Percentiles rank a stretch among this genome's conserved stretches.
These are phyloP conservation scores for Ophiostoma quercus DNA, from an alignment of 2,329 filamentous ascomycete species.

Conservation along the genomic window DNA sequence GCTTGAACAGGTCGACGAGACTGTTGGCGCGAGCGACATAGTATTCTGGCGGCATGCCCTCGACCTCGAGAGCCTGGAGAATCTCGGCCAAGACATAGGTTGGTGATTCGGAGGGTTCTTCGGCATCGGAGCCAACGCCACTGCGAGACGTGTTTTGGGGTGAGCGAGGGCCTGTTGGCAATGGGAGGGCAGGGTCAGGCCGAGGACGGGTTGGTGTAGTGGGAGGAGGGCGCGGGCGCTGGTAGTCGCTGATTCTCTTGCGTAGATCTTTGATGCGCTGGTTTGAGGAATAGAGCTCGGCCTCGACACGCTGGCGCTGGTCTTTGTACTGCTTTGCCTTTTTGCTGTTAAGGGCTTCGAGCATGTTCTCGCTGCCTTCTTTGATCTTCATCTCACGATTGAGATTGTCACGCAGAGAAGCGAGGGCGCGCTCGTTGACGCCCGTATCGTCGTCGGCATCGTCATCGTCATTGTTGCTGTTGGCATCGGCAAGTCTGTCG, in stretches of 20 bases:
- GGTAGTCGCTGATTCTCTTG: conserved; percentile 55
- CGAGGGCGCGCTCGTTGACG: conserved; percentile 64
- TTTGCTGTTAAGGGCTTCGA: conserved; percentile 90
- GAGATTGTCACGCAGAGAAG: conserved; percentile 72
- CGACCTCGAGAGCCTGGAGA: conserved; percentile 79
- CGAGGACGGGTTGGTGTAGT: conserved; percentile 51
- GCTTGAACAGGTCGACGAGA: conserved; percentile 92
- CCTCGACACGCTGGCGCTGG: conserved; percentile 71
- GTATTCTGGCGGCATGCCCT: conserved; percentile 85
- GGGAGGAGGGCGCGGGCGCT: conserved; percentile 46
- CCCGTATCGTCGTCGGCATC: conserved; percentile 21
- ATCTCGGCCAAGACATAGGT: conserved; percentile 88
- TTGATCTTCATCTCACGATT: conserved; percentile 98
- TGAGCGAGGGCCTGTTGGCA: conserved; percentile 47
- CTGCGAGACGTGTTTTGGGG: conserved; percentile 53
- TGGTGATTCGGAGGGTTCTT: conserved; percentile 74
- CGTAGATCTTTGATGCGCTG: conserved; percentile 58
- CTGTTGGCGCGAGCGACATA: conserved; percentile 91
- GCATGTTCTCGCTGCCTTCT: conserved; percentile 92
- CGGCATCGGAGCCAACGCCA: conserved; percentile 56
- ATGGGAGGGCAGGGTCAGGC: conserved; percentile 42
- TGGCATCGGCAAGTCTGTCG: conserved; percentile 60
- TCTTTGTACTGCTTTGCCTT: conserved; percentile 94
- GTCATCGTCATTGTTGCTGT: conserved; percentile 31
- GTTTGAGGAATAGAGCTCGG: conserved; percentile 86